Conservation (phyloP, 2,329 filamentous ascomycete genomes). For the Calonectria pteridis region DNA sequence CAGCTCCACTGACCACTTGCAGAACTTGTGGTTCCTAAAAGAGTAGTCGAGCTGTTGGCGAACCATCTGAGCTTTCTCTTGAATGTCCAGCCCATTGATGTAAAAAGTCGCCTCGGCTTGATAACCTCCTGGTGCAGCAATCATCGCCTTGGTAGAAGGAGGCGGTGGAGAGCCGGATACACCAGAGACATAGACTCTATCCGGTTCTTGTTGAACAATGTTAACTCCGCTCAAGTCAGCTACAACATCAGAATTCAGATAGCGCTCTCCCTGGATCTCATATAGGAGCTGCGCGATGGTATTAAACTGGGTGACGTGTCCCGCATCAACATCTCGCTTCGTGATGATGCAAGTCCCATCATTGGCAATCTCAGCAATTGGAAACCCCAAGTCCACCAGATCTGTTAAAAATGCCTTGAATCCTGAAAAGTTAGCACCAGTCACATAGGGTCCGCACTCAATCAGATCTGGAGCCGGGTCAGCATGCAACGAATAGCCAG, state of each 20-base stretch:
- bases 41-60: conserved; percentile 53
- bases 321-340: conserved; percentile 50
- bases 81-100: conserved; percentile 57
- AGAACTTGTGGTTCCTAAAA: conserved; percentile 51
- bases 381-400: conserved; percentile 3
- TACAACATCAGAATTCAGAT: conserved; percentile 59
- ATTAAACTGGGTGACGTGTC: conserved; percentile 53
- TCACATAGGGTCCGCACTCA: conserved; percentile 1
- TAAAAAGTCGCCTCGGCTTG: conserved; percentile 61
- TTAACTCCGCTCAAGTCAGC: conserved; percentile 52
- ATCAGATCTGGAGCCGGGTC: conserved; percentile 39
- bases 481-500: background rate
- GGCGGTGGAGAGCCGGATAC: conserved; percentile 47
- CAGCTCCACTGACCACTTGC: conserved; percentile 49
- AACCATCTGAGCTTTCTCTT: conserved; percentile 58
- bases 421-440: conserved; percentile 6
- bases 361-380: conserved; percentile 37
- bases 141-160: conserved; percentile 51
- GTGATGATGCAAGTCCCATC: conserved; percentile 52
- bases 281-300: conserved; percentile 57
- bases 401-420: background rate
- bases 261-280: conserved; percentile 59
- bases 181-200: conserved; percentile 49
- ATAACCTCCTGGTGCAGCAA: conserved; percentile 58
- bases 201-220: conserved; percentile 58